These are phyloP conservation scores for Candida sojae DNA, from an alignment of 1,139 yeast genomes.

Conservation along the genomic window DNA sequence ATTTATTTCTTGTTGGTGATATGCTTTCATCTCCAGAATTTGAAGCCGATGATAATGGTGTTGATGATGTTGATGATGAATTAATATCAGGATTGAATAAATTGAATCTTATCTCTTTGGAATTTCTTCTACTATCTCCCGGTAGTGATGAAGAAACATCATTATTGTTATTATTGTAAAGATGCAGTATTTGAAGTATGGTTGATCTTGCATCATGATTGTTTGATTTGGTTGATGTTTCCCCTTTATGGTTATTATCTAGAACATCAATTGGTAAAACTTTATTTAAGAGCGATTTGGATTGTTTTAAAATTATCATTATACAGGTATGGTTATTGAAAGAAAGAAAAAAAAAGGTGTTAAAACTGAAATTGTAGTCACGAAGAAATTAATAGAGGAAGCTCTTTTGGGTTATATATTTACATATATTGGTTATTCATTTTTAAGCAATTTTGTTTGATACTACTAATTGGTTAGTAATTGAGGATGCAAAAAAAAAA, in stretches of 20 bases:
- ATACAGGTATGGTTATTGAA: neutral
- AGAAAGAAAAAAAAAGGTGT: neutral
- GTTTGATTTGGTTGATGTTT: neutral
- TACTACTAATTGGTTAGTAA: too few species aligned
- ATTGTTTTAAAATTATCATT: slow-evolving; percentile 11
- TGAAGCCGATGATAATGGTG: neutral
- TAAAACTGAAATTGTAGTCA: neutral
- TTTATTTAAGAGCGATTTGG: slow-evolving; percentile 10
- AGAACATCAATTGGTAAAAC: slow-evolving; percentile 10
- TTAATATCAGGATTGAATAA: neutral
- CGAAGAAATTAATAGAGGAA: too few species aligned
- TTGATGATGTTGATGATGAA: neutral
- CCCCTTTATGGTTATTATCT: neutral
- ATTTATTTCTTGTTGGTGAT: neutral
- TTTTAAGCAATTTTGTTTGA: too few species aligned
- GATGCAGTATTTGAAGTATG: neutral
- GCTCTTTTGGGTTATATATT: too few species aligned
- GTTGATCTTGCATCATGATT: neutral
- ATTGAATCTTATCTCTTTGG: neutral
- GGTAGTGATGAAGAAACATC: neutral
- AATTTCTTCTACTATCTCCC: neutral
- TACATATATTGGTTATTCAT: too few species aligned
- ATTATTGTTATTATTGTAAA: neutral
- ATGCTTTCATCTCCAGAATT: neutral
- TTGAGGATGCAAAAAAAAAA: too few species aligned